Evolutionary conservation across 345 rosid genomes (phyloP).

Genomic region (Hibiscus syriacus): DNA sequence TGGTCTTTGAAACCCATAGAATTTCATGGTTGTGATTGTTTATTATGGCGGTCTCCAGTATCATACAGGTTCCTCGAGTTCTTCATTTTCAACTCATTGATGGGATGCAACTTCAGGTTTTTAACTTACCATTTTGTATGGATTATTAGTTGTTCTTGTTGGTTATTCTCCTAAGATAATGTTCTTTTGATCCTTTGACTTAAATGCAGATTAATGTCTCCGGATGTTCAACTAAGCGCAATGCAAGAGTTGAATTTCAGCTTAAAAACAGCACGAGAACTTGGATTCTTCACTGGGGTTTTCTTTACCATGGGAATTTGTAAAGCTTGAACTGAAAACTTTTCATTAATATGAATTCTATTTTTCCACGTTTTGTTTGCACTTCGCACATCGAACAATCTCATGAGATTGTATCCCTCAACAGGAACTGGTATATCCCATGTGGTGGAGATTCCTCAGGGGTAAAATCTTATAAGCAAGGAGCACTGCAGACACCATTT

Average conservation of each 20-base stretch:
- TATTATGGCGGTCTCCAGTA: conserved; percentile 39
- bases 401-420: conserved; percentile 1
- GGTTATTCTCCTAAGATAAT: conserved; percentile 5
- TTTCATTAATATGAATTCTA: background rate
- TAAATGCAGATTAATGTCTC: conserved; percentile 35
- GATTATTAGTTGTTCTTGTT: background rate
- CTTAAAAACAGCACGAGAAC: conserved; percentile 40
- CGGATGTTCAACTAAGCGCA: conserved; percentile 33
- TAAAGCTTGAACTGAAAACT: conserved; percentile 18
- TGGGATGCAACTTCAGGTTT: conserved; percentile 55
- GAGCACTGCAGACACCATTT: conserved; percentile 53
- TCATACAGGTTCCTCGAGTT: conserved; percentile 17
- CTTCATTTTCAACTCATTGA: conserved; percentile 46
- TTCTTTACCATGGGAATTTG: conserved; percentile 41
- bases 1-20: too few species aligned
- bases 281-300: conserved; percentile 67
- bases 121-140: conserved; percentile 9
- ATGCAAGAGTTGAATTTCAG: conserved; percentile 52
- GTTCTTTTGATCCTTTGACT: background rate
- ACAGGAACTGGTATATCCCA: conserved; percentile 49
- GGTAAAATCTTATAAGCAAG: conserved; percentile 23
- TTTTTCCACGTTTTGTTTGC: background rate
- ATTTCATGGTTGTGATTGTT: conserved; percentile 5
- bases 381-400: background rate
- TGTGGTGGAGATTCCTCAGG: conserved; percentile 30